Conservation (phyloP, 805 yeast species). For the Scheffersomyces coipomensis region DNA sequence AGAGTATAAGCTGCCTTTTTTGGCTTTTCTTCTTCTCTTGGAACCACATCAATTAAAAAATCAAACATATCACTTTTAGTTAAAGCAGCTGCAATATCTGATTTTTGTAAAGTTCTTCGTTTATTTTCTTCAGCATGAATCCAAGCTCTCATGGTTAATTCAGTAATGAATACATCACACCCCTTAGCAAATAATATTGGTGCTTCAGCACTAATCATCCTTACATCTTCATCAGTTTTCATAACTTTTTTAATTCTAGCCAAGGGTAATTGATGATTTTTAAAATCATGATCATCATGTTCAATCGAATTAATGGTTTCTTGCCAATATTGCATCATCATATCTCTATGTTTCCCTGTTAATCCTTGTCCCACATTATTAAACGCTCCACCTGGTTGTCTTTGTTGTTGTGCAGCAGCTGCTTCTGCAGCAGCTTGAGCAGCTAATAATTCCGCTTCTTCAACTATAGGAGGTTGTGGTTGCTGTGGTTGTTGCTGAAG, state of each 20-base stretch:
- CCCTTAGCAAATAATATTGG: slow-evolving; percentile 97
- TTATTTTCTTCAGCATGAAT: slow-evolving; percentile 96
- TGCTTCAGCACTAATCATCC: slow-evolving; percentile 98
- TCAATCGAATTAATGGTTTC: slow-evolving; percentile 90
- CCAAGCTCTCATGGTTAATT: slow-evolving; percentile 98
- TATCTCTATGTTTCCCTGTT: slow-evolving; percentile 73
- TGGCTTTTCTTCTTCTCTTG: slow-evolving; percentile 77
- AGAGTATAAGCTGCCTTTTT: slow-evolving; percentile 33
- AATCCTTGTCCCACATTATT: slow-evolving; percentile 92
- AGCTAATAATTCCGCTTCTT: slow-evolving; percentile 41
- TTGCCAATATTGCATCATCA: slow-evolving; percentile 98
- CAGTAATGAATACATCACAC: slow-evolving; percentile 95
- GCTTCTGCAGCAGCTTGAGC: slow-evolving; percentile 49
- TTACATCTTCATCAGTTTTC: slow-evolving; percentile 96
- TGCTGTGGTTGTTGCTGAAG: slow-evolving; percentile 1
- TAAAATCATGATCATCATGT: slow-evolving; percentile 84
- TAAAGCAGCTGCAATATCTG: slow-evolving; percentile 93
- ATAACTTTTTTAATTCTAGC: slow-evolving; percentile 96
- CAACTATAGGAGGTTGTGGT: slow-evolving; percentile 22
- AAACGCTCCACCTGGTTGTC: slow-evolving; percentile 64
- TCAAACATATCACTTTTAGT: slow-evolving; percentile 97
- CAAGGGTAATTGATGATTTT: slow-evolving; percentile 89
- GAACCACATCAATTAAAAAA: slow-evolving; percentile 92
- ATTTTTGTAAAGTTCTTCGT: slow-evolving; percentile 88
- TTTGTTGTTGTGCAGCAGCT: slow-evolving; percentile 44